phyloP scores from a whole-genome alignment of 2,329 filamentous ascomycete genomes.

The Botryotinia narcissicola region DNA sequence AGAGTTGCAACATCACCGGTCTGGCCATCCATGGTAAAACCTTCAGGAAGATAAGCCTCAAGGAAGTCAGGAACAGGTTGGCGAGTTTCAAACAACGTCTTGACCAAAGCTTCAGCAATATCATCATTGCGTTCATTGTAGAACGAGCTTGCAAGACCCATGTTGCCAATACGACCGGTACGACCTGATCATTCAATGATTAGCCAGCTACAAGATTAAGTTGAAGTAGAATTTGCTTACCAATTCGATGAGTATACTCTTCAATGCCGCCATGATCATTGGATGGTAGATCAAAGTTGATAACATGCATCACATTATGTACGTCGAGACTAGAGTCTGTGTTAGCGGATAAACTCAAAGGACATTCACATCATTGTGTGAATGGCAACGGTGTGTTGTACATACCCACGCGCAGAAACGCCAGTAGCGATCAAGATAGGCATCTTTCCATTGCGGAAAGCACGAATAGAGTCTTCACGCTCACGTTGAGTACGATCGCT shows the following conservation, averaged over 20 bases:
- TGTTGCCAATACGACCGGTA: constrained; percentile 88
- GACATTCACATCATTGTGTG: background rate
- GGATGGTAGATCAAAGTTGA: constrained; percentile 88
- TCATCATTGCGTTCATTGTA: constrained; percentile 76
- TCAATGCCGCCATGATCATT: constrained; percentile 78
- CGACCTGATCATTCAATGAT: constrained; percentile 56
- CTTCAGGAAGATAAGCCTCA: constrained; percentile 58
- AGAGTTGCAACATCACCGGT: constrained; percentile 25
- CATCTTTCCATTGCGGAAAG: constrained; percentile 71
- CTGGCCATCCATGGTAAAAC: constrained; percentile 37
- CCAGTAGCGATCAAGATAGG: constrained; percentile 87
- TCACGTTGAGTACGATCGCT: constrained; percentile 82
- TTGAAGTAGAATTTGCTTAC: constrained; percentile 47
- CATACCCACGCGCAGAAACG: constrained; percentile 72
- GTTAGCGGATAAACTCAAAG: background rate
- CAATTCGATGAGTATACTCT: constrained; percentile 93
- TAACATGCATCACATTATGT: constrained; percentile 80
- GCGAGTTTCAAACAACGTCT: constrained; percentile 75
- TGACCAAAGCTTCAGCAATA: constrained; percentile 71
- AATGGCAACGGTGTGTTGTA: no score
- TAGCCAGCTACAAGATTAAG: constrained; percentile 13
- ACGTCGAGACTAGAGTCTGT: constrained; percentile 61
- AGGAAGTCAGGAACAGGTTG: constrained; percentile 84
- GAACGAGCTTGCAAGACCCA: constrained; percentile 83
- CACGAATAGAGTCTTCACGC: constrained; percentile 85